These are phyloP conservation scores for Gaertneriomyces sp. DNA, from an alignment of 192 early-diverging fungal genomes.

Conservation along the genomic window DNA sequence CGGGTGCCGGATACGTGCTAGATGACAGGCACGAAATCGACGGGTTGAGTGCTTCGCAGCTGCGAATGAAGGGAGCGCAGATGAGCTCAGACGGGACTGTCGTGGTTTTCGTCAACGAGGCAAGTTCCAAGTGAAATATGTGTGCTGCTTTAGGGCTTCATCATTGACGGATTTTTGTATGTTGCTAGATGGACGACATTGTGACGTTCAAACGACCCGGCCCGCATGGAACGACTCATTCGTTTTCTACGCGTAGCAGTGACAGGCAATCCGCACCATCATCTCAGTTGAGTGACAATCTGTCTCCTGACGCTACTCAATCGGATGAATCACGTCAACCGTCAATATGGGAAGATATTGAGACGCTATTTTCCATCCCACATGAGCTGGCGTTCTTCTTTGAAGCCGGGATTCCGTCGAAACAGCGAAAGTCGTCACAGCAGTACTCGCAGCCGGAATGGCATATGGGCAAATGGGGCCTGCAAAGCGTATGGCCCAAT, in stretches of 20 bases:
- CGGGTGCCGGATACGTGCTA: slow-evolving; percentile 18
- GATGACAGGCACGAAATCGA: slow-evolving; percentile 8
- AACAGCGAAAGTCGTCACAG: neutral
- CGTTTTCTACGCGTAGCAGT: too few relatives aligned
- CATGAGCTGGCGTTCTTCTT: slow-evolving; percentile 25
- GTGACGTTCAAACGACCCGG: slow-evolving; percentile 11
- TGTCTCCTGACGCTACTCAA: too few relatives aligned
- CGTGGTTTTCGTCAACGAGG: slow-evolving; percentile 10
- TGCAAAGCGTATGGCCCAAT: slow-evolving; percentile 10
- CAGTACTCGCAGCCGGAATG: neutral
- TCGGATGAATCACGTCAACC: neutral
- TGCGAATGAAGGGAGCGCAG: slow-evolving; percentile 5
- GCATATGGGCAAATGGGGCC: neutral
- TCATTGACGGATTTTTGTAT: too few relatives aligned
- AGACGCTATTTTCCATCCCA: slow-evolving; percentile 6
- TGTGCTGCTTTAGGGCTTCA: too few relatives aligned
- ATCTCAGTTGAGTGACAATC: too few relatives aligned
- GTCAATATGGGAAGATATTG: slow-evolving; percentile 11
- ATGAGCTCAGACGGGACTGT: slow-evolving; percentile 14
- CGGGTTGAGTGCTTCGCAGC: neutral
- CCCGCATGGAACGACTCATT: neutral
- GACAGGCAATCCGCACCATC: too few relatives aligned
- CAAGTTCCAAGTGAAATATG: neutral
- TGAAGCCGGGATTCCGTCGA: slow-evolving; percentile 1
- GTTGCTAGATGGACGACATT: slow-evolving; percentile 10